Percentiles rank a stretch among this genome's conserved stretches.
Evolutionary conservation across 169 alveolate species (phyloP).

Genomic region (Plasmodium sp.): DNA sequence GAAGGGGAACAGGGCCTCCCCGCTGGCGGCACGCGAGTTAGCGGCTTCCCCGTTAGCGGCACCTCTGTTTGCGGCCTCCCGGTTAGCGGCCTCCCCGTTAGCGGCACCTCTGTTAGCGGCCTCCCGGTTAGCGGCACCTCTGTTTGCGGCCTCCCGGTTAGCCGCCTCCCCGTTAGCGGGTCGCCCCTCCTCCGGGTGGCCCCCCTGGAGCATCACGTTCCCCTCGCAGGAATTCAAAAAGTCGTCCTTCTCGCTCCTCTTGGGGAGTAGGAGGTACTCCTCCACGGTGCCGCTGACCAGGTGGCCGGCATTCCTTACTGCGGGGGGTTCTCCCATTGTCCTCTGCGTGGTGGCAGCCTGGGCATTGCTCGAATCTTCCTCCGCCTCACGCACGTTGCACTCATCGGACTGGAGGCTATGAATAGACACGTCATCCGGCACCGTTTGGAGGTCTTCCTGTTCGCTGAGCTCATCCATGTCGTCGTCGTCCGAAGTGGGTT

Average conservation of each 20-base stretch:
- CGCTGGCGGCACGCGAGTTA: background rate
- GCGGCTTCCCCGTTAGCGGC: background rate
- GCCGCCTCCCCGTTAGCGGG: background rate
- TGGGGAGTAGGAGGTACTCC: slow-evolving; percentile 16
- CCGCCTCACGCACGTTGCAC: background rate
- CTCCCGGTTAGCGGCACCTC: background rate
- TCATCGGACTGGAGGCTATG: slow-evolving; percentile 6
- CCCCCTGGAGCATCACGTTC: background rate
- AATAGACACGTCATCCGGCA: slow-evolving; percentile 19
- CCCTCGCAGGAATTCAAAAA: slow-evolving; percentile 32
- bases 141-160: too few species aligned
- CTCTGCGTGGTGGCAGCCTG: background rate
- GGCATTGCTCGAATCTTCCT: background rate
- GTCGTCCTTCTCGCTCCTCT: slow-evolving; percentile 35
- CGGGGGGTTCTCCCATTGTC: background rate
- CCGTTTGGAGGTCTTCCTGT: background rate
- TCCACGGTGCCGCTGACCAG: background rate
- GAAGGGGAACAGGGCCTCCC: background rate
- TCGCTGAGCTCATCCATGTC: slow-evolving; percentile 14
- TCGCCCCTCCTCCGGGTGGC: background rate
- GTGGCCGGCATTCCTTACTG: background rate
- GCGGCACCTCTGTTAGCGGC: background rate
- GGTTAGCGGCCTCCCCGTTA: background rate
- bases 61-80: too few species aligned
- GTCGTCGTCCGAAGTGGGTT: slow-evolving; percentile 10